phyloP scores from a whole-genome alignment of 225 moss, liverwort and hornwort genomes.

The Marchantia paleacea region DNA sequence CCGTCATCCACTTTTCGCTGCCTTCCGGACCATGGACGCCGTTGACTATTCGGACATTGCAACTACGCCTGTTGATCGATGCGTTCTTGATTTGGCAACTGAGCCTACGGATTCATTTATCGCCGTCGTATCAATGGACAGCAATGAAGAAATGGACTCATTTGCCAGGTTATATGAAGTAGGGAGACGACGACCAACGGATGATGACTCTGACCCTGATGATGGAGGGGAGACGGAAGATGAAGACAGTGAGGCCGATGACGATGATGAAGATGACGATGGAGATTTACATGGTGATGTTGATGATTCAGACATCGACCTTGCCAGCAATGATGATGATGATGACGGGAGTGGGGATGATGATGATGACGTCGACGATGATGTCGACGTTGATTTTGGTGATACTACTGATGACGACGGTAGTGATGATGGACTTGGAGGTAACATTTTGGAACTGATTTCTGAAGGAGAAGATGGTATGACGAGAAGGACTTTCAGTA shows the following conservation, averaged over 20 bases:
- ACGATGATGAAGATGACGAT: constrained; percentile 84
- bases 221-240: constrained; percentile 87
- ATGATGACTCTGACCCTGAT: constrained; percentile 98
- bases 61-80: constrained; percentile 91
- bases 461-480: constrained; percentile 84
- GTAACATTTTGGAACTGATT: constrained; percentile 78
- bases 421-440: constrained; percentile 74
- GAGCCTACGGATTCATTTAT: constrained; percentile 98
- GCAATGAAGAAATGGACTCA: constrained; percentile 93
- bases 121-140: constrained; percentile 92
- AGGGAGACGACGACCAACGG: constrained; percentile 93
- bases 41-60: constrained; percentile 99
- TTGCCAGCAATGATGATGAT: constrained; percentile 74
- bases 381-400: constrained; percentile 73
- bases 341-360: constrained; percentile 64
- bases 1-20: constrained; percentile 85
- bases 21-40: constrained; percentile 97
- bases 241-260: constrained; percentile 66
- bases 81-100: constrained; percentile 94
- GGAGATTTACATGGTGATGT: constrained; percentile 72
- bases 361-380: constrained; percentile 67
- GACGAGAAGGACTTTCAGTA: constrained; percentile 69
- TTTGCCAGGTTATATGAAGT: constrained; percentile 94
- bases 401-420: constrained; percentile 75
- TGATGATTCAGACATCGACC: constrained; percentile 87